Percentiles rank a stretch among this genome's conserved stretches.
phyloP scores from a whole-genome alignment of 129 eudicot genomes.

The Rutidosis leptorrhynchoides region DNA sequence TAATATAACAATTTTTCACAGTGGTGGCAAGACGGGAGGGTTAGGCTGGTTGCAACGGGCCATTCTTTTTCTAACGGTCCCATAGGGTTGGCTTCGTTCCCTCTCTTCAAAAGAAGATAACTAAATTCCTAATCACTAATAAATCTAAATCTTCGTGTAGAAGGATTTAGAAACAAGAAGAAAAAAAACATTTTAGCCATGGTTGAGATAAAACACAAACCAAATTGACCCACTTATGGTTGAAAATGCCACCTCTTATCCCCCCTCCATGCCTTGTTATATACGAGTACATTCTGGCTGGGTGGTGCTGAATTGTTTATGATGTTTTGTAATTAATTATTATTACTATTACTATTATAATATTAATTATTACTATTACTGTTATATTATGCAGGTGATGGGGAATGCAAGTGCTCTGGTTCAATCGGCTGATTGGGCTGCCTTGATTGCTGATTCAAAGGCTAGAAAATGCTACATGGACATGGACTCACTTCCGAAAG shows the following conservation, averaged over 20 bases:
- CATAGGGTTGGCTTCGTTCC: background rate
- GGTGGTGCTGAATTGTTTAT: conserved; percentile 1
- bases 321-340: too few relatives aligned
- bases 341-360: too few relatives aligned
- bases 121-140: background rate
- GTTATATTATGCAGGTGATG: conserved; percentile 84
- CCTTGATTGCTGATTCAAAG: conserved; percentile 82
- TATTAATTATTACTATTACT: too few relatives aligned
- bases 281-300: background rate
- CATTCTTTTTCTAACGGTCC: background rate
- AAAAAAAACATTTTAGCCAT: background rate
- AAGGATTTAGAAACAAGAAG: conserved; percentile 1
- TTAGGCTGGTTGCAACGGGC: background rate
- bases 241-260: background rate
- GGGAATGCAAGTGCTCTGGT: conserved; percentile 85
- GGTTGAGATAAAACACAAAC: background rate
- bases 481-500: conserved; percentile 91
- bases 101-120: background rate
- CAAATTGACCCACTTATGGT: background rate
- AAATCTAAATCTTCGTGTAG: background rate
- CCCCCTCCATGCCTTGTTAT: too few relatives aligned
- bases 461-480: conserved; percentile 71
- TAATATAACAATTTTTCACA: background rate
- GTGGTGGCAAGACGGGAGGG: background rate
- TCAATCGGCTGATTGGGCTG: conserved; percentile 94